These are phyloP conservation scores for Chrysoporthe austroafricana DNA, from an alignment of 2,329 filamentous ascomycete species.

Conservation along the genomic window DNA sequence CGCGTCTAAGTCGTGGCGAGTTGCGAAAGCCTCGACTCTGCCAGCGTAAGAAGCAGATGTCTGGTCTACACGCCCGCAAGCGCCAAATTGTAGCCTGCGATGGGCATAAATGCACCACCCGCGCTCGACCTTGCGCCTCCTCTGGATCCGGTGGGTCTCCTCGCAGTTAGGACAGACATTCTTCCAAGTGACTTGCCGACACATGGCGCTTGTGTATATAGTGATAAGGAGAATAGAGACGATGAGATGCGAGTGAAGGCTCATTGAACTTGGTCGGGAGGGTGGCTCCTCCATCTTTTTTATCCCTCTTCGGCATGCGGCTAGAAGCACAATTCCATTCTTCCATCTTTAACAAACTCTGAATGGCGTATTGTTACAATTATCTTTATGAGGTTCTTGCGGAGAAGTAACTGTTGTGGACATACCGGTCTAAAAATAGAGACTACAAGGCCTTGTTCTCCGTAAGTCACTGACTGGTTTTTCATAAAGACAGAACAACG, in stretches of 20 bases:
- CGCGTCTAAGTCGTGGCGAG: background rate
- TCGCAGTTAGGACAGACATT: constrained; percentile 16
- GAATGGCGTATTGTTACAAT: background rate
- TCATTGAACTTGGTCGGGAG: background rate
- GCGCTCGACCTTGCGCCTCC: constrained; percentile 16
- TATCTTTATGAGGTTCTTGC: background rate
- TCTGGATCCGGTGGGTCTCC: background rate
- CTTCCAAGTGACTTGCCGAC: constrained; percentile 14
- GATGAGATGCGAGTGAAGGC: background rate
- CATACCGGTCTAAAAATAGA: background rate
- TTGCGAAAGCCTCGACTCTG: background rate
- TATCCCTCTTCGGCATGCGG: background rate
- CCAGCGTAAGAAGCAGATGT: constrained; percentile 4
- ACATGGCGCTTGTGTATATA: constrained; percentile 3
- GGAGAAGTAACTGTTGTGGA: background rate
- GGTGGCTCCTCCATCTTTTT: background rate
- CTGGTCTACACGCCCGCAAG: background rate
- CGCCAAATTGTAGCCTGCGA: background rate
- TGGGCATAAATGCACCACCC: constrained; percentile 10
- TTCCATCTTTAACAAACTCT: background rate
- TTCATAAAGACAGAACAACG: no score
- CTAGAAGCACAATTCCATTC: background rate
- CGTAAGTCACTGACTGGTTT: no score
- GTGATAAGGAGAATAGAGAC: background rate
- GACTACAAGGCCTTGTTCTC: background rate